phyloP scores from a whole-genome alignment of 352 stramenopile species.

The Globisporangium nagaii region DNA sequence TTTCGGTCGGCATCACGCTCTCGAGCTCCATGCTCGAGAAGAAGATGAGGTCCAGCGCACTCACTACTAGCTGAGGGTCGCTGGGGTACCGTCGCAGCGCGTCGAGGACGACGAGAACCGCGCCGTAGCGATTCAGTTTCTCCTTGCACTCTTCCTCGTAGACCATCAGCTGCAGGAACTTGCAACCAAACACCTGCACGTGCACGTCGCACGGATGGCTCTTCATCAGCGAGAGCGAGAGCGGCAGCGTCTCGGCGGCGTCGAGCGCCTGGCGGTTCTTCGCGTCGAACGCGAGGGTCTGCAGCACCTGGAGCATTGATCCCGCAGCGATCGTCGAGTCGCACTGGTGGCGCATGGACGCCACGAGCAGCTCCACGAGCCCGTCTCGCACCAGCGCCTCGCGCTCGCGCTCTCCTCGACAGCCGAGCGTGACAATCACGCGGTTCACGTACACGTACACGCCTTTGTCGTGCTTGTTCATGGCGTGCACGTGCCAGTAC shows the following conservation, averaged over 20 bases:
- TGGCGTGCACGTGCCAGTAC: conserved; percentile 17
- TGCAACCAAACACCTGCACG: conserved; percentile 47
- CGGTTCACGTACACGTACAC: conserved; percentile 37
- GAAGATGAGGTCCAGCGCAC: conserved; percentile 44
- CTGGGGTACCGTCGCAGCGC: conserved; percentile 27
- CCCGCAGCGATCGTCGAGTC: conserved; percentile 9
- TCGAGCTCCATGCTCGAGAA: conserved; percentile 50
- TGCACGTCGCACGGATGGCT: conserved; percentile 16
- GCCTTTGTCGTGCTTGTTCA: conserved; percentile 15
- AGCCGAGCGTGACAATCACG: conserved; percentile 34
- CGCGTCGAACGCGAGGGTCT: conserved; percentile 38
- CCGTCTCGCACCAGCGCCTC: conserved; percentile 35
- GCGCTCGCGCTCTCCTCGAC: conserved; percentile 43
- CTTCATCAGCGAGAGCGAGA: conserved; percentile 32
- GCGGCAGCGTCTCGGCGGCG: conserved; percentile 18
- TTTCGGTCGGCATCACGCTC: conserved; percentile 6
- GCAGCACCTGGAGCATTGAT: conserved; percentile 37
- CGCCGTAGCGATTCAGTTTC: conserved; percentile 23
- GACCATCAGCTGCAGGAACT: conserved; percentile 65
- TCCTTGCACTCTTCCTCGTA: conserved; percentile 54
- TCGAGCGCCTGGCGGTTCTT: conserved; percentile 30
- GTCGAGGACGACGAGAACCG: conserved; percentile 25
- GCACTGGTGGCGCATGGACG: conserved; percentile 13
- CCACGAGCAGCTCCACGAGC: conserved; percentile 28
- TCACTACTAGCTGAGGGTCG: conserved; percentile 34